A percentile compares a stretch with the other conserved stretches of the same genome.
Conservation (phyloP, 176 grass and related monocot genomes). For the Oryza longistaminata region DNA sequence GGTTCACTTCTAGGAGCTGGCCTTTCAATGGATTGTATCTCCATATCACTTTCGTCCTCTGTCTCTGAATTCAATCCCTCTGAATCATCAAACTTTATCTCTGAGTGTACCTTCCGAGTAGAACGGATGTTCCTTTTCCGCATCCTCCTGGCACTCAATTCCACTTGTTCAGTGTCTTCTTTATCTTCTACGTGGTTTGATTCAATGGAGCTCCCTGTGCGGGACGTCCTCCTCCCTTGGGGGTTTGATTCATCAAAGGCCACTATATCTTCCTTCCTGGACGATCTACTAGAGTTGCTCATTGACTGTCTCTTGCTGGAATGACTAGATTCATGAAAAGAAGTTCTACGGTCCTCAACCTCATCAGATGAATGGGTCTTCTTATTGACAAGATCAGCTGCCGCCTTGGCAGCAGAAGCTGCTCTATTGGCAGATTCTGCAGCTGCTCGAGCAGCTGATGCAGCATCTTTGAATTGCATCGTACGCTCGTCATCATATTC, state of each 20-base stretch:
- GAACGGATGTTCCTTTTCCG: conserved; percentile 45
- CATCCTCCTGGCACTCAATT: conserved; percentile 51
- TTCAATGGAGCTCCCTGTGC: conserved; percentile 50
- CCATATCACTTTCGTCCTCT: conserved; percentile 44
- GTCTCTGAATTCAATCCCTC: conserved; percentile 54
- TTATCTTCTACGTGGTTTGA: conserved; percentile 42
- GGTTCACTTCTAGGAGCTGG: conserved; percentile 45
- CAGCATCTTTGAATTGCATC: conserved; percentile 80
- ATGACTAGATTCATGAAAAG: conserved; percentile 5
- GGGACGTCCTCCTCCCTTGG: conserved; percentile 32
- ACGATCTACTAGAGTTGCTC: conserved; percentile 43
- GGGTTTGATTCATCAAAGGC: conserved; percentile 45
- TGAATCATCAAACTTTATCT: conserved; percentile 82
- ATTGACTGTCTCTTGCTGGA: conserved; percentile 43
- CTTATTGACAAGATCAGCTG: conserved; percentile 58
- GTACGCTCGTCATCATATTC: conserved; percentile 28
- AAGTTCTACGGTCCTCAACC: not conserved
- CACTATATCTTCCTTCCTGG: conserved; percentile 47
- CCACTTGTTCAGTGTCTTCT: conserved; percentile 34
- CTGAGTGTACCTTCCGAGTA: conserved; percentile 52
- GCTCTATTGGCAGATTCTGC: conserved; percentile 79
- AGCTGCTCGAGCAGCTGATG: conserved; percentile 76
- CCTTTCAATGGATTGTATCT: conserved; percentile 48
- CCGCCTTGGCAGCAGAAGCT: conserved; percentile 73
- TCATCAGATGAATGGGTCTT: conserved; percentile 40